Conservation (phyloP, 495 filamentous ascomycete genomes). For the Penicillium malachiteum region DNA sequence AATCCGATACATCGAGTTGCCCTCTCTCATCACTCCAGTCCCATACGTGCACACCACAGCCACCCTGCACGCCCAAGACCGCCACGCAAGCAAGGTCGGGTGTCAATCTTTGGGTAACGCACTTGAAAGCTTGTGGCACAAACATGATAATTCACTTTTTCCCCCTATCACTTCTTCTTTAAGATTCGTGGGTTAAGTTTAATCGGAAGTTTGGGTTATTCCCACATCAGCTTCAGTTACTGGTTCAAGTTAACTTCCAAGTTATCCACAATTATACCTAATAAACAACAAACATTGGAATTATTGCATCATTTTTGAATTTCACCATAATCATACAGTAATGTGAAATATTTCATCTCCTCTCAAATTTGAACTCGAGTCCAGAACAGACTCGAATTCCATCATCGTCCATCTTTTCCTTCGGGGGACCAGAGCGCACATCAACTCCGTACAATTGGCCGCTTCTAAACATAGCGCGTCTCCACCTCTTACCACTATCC, state of each 20-base stretch:
- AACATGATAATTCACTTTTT: not conserved
- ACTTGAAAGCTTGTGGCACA: conserved; percentile 12
- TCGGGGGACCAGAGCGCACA: conserved; percentile 7
- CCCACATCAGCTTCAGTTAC: not conserved
- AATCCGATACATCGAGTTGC: conserved; percentile 9
- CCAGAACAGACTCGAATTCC: conserved; percentile 10
- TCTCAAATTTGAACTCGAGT: too few species aligned
- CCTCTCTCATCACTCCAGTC: too few species aligned
- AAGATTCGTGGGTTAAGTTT: not conserved
- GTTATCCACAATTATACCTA: not conserved
- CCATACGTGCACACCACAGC: conserved; percentile 10
- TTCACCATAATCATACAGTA: too few species aligned
- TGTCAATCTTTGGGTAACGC: conserved; percentile 9
- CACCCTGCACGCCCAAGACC: conserved; percentile 7
- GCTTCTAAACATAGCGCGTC: conserved; percentile 29
- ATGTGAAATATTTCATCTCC: too few species aligned
- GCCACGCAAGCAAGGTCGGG: conserved; percentile 25
- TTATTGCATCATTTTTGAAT: not conserved
- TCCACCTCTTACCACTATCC: conserved; percentile 10
- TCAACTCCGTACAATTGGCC: conserved; percentile 19
- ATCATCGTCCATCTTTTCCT: conserved; percentile 19
- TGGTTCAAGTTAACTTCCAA: not conserved
- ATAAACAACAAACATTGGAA: not conserved
- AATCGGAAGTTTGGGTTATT: conserved; percentile 1
- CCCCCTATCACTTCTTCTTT: not conserved